Conservation (phyloP, 306 rosid species). For the Medicago truncatula region MtrunA17r5.0-ANR NC_053045.1:44488001-44488500, state of each 20-base stretch:
- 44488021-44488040: constrained; percentile 74
- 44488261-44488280: constrained; percentile 95
- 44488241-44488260: constrained; percentile 77
- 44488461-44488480: constrained; percentile 10
- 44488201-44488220: constrained; percentile 78
- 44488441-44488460: constrained; percentile 6
- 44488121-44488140: constrained; percentile 25
- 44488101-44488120: constrained; percentile 95
- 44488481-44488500: not conserved
- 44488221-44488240: constrained; percentile 89
- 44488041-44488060: constrained; percentile 76
- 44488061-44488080: constrained; percentile 90
- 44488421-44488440: constrained; percentile 82
- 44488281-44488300: constrained; percentile 89
- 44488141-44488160: not conserved
- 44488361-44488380: constrained; percentile 97
- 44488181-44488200: not conserved
- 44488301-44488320: constrained; percentile 79
- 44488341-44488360: constrained; percentile 83
- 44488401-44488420: constrained; percentile 83
- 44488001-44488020: constrained; percentile 53
- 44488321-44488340: constrained; percentile 63
- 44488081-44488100: constrained; percentile 83
- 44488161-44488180: not conserved
- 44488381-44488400: constrained; percentile 94